phyloP scores from a whole-genome alignment of 805 yeast species.

The Kazachstania taianensis region DNA sequence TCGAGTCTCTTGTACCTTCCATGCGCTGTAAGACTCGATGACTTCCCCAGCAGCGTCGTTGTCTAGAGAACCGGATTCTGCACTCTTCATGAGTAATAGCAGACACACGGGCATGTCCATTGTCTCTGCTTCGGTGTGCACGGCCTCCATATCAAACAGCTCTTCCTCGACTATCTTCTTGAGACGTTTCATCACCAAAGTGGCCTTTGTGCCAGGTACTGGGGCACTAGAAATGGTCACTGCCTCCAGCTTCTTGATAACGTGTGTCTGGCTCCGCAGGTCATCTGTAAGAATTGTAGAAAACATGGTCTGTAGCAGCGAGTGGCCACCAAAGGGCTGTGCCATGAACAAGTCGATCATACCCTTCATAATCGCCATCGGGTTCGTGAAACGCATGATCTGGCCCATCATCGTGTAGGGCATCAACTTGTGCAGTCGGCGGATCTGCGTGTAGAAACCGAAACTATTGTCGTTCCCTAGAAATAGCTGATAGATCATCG shows the following conservation, averaged over 20 bases:
- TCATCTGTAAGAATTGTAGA: conserved; percentile 68
- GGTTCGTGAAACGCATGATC: conserved; percentile 75
- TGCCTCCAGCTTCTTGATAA: conserved; percentile 39
- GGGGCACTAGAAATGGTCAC: too few relatives aligned
- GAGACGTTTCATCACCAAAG: conserved; percentile 23
- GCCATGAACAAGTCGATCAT: conserved; percentile 75
- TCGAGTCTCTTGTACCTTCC: conserved; percentile 17
- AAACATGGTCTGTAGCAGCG: conserved; percentile 65
- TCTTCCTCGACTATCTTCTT: conserved; percentile 26
- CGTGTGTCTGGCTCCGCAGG: conserved; percentile 48
- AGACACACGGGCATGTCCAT: conserved; percentile 22
- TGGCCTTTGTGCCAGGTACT: conserved; percentile 12
- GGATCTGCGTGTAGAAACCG: conserved; percentile 62
- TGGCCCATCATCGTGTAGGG: conserved; percentile 75
- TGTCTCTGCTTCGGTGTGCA: conserved; percentile 27
- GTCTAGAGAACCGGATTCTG: conserved; percentile 12
- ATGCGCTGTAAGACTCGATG: conserved; percentile 22
- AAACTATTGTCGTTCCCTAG: conserved; percentile 74
- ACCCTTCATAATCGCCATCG: conserved; percentile 70
- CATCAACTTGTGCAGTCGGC: conserved; percentile 61
- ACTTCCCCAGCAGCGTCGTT: conserved; percentile 20
- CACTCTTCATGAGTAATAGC: conserved; percentile 18
- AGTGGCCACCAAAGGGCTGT: conserved; percentile 59
- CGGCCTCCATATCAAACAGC: conserved; percentile 18
- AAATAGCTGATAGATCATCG: conserved; percentile 71